Percentiles rank a stretch among this genome's conserved stretches.
Evolutionary conservation across 2,329 filamentous ascomycete species (phyloP).

Genomic region (Pseudopithomyces maydicus): DNA sequence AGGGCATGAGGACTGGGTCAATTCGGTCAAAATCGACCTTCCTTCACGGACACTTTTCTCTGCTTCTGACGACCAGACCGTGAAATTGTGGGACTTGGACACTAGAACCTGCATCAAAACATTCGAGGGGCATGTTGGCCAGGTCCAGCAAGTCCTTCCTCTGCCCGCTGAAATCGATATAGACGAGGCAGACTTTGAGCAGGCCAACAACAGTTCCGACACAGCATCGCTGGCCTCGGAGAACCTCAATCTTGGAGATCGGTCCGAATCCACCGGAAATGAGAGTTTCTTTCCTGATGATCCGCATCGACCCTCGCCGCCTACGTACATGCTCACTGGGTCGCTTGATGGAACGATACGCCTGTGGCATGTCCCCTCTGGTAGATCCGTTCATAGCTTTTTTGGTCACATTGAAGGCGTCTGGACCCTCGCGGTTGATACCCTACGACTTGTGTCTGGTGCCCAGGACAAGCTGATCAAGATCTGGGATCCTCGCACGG

Average conservation of each 20-base stretch:
- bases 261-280: constrained; percentile 16
- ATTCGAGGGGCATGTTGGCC: constrained; percentile 90
- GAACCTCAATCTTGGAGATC: constrained; percentile 9
- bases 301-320: constrained; percentile 71
- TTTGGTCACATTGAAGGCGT: constrained; percentile 97
- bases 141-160: constrained; percentile 88
- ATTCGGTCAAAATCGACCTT: constrained; percentile 87
- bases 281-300: constrained; percentile 63
- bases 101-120: constrained; percentile 75
- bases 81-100: constrained; percentile 93
- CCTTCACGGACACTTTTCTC: constrained; percentile 86
- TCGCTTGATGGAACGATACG: constrained; percentile 90
- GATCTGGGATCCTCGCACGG: constrained; percentile 90
- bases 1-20: constrained; percentile 94
- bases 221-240: constrained; percentile 43
- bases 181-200: constrained; percentile 68
- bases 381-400: constrained; percentile 85
- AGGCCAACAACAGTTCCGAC: constrained; percentile 58
- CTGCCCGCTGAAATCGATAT: constrained; percentile 89
- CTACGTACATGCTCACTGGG: constrained; percentile 90
- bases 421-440: constrained; percentile 90
- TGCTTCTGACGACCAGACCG: constrained; percentile 88
- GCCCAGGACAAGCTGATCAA: constrained; percentile 96
- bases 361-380: constrained; percentile 86
- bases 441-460: constrained; percentile 83